phyloP scores from a whole-genome alignment of 192 early-diverging fungal species.

The Backusella morwellensis region DNA sequence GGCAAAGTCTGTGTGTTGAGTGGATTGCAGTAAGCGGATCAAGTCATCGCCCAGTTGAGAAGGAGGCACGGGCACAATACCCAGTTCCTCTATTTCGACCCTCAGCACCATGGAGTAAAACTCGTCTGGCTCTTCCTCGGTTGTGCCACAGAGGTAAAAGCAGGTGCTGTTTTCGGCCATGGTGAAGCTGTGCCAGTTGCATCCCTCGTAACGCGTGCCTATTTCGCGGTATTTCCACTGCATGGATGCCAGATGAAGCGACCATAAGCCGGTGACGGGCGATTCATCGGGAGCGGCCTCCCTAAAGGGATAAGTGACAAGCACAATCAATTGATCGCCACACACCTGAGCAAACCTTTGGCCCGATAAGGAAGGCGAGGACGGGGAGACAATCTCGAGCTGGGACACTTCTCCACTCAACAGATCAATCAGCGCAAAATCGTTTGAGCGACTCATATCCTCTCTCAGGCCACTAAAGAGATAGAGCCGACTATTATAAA shows the following conservation, averaged over 20 bases:
- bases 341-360: constrained; percentile 65
- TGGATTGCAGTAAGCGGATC: constrained; percentile 32
- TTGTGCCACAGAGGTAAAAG: constrained; percentile 57
- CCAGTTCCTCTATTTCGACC: constrained; percentile 58
- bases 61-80: constrained; percentile 50
- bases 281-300: neutral
- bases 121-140: constrained; percentile 57
- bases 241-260: constrained; percentile 53
- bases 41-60: constrained; percentile 49
- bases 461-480: constrained; percentile 59
- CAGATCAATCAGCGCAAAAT: constrained; percentile 57
- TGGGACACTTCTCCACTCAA: constrained; percentile 38
- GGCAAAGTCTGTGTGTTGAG: constrained; percentile 42
- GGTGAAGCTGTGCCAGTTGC: constrained; percentile 60
- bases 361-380: constrained; percentile 51
- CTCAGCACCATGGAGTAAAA: constrained; percentile 50
- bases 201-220: constrained; percentile 27
- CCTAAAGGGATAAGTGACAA: constrained; percentile 21
- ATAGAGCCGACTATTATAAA: constrained; percentile 53
- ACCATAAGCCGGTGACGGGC: constrained; percentile 53
- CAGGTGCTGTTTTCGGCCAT: constrained; percentile 48
- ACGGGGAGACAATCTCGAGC: constrained; percentile 45
- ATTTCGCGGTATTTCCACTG: constrained; percentile 51
- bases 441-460: constrained; percentile 53
- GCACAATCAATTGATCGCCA: constrained; percentile 55